phyloP scores from a whole-genome alignment of 2,329 filamentous ascomycete genomes.

The Epichloe baconii region DNA sequence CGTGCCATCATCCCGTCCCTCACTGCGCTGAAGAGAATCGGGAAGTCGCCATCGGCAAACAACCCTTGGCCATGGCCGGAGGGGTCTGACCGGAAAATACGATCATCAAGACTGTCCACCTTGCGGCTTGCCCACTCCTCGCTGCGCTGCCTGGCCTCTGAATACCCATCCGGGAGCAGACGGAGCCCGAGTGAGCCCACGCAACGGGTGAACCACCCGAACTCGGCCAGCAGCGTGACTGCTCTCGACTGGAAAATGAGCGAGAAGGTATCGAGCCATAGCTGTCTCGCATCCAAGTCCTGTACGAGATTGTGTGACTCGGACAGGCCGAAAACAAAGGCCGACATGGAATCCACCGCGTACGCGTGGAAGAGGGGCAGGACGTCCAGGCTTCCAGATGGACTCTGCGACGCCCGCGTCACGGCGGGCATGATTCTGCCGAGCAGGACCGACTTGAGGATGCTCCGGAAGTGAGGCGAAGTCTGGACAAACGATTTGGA shows the following conservation, averaged over 20 bases:
- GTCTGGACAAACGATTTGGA: not conserved
- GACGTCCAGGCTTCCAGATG: not conserved
- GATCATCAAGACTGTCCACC: not conserved
- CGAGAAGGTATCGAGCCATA: not conserved
- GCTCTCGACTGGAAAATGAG: not conserved
- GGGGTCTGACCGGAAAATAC: not conserved
- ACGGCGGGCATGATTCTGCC: not conserved
- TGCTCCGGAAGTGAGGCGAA: not conserved
- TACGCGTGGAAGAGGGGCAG: not conserved
- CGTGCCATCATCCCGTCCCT: not conserved
- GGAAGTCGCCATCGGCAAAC: not conserved
- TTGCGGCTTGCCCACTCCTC: not conserved
- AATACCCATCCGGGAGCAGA: not conserved
- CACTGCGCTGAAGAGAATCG: not conserved
- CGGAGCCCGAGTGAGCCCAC: not conserved
- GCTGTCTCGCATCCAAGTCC: not conserved
- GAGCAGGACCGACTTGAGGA: not conserved
- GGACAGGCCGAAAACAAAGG: not conserved
- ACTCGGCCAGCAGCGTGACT: not conserved
- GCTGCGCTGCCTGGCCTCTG: not conserved
- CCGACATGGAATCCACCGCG: not conserved
- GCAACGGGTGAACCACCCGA: not conserved
- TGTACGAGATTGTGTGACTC: not conserved
- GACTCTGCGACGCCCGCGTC: not conserved
- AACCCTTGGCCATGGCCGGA: not conserved